Percentiles rank a stretch among this genome's conserved stretches.
Evolutionary conservation across 495 filamentous ascomycete species (phyloP).

Genomic region (Lophium mytilinum): DNA sequence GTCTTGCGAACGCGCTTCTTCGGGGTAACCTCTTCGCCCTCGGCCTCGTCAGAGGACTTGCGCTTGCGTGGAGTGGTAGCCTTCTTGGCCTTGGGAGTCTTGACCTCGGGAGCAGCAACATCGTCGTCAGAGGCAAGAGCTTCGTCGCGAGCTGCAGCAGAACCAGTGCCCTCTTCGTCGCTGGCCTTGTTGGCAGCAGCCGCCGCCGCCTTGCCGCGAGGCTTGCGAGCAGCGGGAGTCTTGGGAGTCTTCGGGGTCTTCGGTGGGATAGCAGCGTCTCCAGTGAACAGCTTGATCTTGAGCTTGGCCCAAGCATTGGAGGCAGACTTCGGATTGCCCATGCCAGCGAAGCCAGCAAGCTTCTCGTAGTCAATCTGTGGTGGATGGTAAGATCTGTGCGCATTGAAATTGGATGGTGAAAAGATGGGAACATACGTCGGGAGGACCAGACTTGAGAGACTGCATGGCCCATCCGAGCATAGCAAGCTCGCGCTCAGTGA

Average conservation of each 20-base stretch:
- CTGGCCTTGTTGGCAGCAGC: not conserved
- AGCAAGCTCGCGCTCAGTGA: constrained; percentile 21
- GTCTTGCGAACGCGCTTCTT: constrained; percentile 17
- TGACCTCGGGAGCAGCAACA: not conserved
- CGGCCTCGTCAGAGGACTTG: constrained; percentile 11
- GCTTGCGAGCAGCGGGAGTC: not conserved
- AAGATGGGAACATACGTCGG: constrained; percentile 12
- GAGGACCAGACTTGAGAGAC: constrained; percentile 21
- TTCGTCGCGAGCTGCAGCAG: not conserved
- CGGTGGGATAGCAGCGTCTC: not conserved
- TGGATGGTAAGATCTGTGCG: not conserved
- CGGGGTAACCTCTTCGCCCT: constrained; percentile 7
- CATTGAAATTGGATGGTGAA: not conserved
- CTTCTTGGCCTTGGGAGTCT: constrained; percentile 2
- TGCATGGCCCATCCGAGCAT: constrained; percentile 19
- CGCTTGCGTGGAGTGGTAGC: not conserved
- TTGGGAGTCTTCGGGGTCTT: not conserved
- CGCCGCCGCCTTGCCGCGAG: not conserved
- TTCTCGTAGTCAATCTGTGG: constrained; percentile 29
- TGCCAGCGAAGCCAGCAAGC: constrained; percentile 23
- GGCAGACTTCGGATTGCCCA: constrained; percentile 40
- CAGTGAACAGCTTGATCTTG: constrained; percentile 31
- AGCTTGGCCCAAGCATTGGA: constrained; percentile 46
- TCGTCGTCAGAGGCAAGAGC: not conserved
- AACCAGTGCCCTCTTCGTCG: not conserved